Evolutionary conservation across 208 protist species (phyloP), one percentile per base, ranked within the genome.

Genomic region (Wallacemonas rigidus): DNA sequence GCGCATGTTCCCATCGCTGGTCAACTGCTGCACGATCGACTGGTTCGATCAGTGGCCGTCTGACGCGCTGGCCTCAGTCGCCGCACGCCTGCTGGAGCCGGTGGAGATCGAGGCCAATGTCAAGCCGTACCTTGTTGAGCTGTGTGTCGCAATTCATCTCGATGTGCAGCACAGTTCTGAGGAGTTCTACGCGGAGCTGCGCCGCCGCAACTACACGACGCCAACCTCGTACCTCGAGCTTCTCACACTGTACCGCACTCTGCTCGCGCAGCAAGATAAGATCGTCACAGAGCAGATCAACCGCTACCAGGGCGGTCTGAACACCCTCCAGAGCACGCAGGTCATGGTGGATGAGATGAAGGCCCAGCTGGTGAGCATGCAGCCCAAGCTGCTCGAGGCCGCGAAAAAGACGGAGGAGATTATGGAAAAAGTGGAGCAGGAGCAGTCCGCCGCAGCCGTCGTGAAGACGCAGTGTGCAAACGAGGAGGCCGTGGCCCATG

Each of bases 11-110:
- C 98, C 98, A 7, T 99, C 98, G 17, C 83, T 99, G 0, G 96
- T 99, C 62, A 99, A 99, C 81, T 99, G 98, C 82, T 98, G 95
- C 82, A 98, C 97, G 15, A 99, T 99, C 69, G 98, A 99, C 79
- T 99, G 98, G 98, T 99, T 98, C 72, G 90, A 94, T 70, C 87
- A 94, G 73, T 99, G 98, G 98, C 97, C 98, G 35, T 63, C 76
- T 17, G 95, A 99, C 58, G 98, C 98, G 8, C 87, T 99, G 8
- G 43, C 79, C 12, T 88, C 82, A 8, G 98, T 99, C 39, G 90
- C 97, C n/a, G 71, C 86, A 41, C 90, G 90, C 38, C 76, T 95
- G 11, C 81, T 98, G 53, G 75, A 39, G 15, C 74, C 74, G 15
- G 62, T 95, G 50, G 60, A 83, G 57, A 74, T 97, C 26, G 82